Base-by-base conservation (phyloP, 768 basidiomycete species). In the Podaxis carcinomalis region DNA sequence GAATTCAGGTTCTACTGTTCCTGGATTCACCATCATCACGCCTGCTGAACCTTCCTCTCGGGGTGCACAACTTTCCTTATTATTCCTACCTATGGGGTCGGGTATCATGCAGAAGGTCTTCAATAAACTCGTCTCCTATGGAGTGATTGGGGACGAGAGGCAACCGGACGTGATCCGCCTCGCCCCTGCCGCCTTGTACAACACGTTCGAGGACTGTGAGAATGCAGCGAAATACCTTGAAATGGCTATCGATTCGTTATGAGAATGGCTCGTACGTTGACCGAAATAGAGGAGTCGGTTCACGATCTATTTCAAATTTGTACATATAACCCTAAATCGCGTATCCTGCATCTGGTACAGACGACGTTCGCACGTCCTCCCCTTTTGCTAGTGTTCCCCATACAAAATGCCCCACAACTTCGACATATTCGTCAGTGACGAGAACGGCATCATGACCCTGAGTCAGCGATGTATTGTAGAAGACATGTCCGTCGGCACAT, bases 91-190 rank as follows among this genome's bases (percentile, higher is more conserved):
- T 19, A 58, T 74, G 32, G 82, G 79, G 57, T 76, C 82, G 13
- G 80, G 77, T 35, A 69, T 85, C 47, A 98, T 98, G 95, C 79
- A 80, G 61, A 78, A 75, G 59, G 80, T 97, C 21, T 84, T 86
- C 62, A 72, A 81, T 55, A 77, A 74, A 42, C 72, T 98, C 68
- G 75, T 79, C 21, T 78, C 80, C 62, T 73, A 78, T 54, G 97
- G 97, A 5, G 89, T 99, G 13, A 81, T 97, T 55, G 95, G 93
- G 9, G 97, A 99, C 73, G 92, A 96, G 73, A 78, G 97, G 68
- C 77, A 87, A 68, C 96, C 97, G 27, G 90, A 93, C 69, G 93
- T 98, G 54, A 95, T 99, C 66, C 83, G 97, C 9, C 75, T 98
- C 49, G 84, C 93, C 63, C 95, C 95, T 51, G 80, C 81, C 14